Evolutionary conservation across 306 rosid species (phyloP).

Genomic region (Quercus suber): DNA sequence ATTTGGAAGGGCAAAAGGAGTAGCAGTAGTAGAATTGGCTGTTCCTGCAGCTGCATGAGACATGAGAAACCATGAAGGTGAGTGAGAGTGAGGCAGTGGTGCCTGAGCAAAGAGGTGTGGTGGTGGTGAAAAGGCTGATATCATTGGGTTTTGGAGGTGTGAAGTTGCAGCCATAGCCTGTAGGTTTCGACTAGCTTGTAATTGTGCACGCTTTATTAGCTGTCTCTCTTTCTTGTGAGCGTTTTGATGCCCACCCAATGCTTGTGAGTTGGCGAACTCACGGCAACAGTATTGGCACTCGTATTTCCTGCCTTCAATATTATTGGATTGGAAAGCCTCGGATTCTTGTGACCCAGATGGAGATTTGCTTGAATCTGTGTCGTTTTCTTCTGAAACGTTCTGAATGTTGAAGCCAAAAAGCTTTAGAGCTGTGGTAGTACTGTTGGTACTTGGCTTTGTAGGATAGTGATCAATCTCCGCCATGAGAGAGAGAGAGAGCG

Average conservation of each 20-base stretch:
- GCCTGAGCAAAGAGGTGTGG: neutral
- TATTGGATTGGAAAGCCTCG: neutral
- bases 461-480: slow-evolving; percentile 23
- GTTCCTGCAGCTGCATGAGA: neutral
- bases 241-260: slow-evolving; percentile 61
- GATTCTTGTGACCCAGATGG: slow-evolving; percentile 17
- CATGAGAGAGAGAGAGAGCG: slow-evolving; percentile 12
- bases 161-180: slow-evolving; percentile 13
- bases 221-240: slow-evolving; percentile 57
- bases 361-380: neutral
- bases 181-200: slow-evolving; percentile 40
- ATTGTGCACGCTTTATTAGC: slow-evolving; percentile 46
- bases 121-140: slow-evolving; percentile 14
- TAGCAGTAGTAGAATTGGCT: neutral
- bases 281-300: slow-evolving; percentile 54
- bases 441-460: slow-evolving; percentile 3
- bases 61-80: slow-evolving; percentile 19
- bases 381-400: slow-evolving; percentile 17
- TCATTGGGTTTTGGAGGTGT: slow-evolving; percentile 24
- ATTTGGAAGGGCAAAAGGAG: neutral
- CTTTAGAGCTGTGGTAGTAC: slow-evolving; percentile 27
- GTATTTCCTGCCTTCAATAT: slow-evolving; percentile 21
- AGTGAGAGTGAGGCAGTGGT: neutral
- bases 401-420: slow-evolving; percentile 55
- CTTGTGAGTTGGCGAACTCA: slow-evolving; percentile 57